Conservation (phyloP, 257 asterid genomes). For the Hygrophila difformis region DNA sequence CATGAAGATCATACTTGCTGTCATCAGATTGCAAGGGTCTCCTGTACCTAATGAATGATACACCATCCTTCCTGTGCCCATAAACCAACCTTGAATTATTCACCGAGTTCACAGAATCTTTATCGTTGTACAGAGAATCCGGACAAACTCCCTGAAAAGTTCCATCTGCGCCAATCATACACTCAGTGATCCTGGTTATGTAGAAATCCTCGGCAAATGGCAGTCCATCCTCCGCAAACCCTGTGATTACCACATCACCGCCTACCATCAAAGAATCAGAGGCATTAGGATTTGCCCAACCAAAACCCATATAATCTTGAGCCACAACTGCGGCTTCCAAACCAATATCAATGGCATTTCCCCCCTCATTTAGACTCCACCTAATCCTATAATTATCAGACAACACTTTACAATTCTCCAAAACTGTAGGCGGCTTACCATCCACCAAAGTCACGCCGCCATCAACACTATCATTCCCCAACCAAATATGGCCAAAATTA, state of each 20-base stretch:
- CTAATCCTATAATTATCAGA: slow-evolving; percentile 63
- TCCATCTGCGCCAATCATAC: slow-evolving; percentile 59
- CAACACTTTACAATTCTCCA: slow-evolving; percentile 63
- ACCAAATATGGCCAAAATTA: slow-evolving; percentile 72
- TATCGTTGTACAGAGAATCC: slow-evolving; percentile 42
- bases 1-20: slow-evolving; percentile 41
- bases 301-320: slow-evolving; percentile 82
- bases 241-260: slow-evolving; percentile 73
- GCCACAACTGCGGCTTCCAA: slow-evolving; percentile 72
- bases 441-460: slow-evolving; percentile 12
- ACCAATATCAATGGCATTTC: slow-evolving; percentile 55
- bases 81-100: slow-evolving; percentile 61
- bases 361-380: slow-evolving; percentile 54
- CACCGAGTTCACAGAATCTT: slow-evolving; percentile 37
- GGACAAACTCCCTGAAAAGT: slow-evolving; percentile 83
- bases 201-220: slow-evolving; percentile 84
- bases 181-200: slow-evolving; percentile 70
- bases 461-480: slow-evolving; percentile 28
- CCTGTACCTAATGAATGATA: slow-evolving; percentile 76
- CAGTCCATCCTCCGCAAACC: slow-evolving; percentile 64
- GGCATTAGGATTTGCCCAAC: slow-evolving; percentile 85
- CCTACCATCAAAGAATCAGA: slow-evolving; percentile 69
- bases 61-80: slow-evolving; percentile 93
- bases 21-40: slow-evolving; percentile 55
- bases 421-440: slow-evolving; percentile 43